A percentile compares a stretch with the other conserved stretches of the same genome.
phyloP scores from a whole-genome alignment of 2,329 filamentous ascomycete species.

The Stagonosporopsis vannaccii region DNA sequence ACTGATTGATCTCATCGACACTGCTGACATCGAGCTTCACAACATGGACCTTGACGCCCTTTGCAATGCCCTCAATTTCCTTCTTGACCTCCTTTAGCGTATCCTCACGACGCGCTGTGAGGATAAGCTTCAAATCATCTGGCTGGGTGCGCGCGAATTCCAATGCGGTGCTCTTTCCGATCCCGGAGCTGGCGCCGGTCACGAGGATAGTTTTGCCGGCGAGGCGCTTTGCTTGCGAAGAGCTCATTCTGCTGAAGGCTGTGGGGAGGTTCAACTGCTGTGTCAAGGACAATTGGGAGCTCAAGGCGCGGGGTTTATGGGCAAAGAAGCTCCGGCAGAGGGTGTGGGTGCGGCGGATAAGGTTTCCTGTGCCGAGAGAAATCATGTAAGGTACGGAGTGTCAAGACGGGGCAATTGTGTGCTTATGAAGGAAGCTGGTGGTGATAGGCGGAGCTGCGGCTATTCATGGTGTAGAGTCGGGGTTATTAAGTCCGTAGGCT shows the following conservation, averaged over 20 bases:
- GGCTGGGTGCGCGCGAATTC: constrained; percentile 91
- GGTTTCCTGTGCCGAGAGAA: constrained; percentile 11
- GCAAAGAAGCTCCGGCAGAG: constrained; percentile 3
- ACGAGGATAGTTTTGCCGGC: constrained; percentile 91
- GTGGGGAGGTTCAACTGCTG: constrained; percentile 16
- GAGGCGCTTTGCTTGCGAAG: constrained; percentile 77
- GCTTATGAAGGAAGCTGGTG: constrained; percentile 4
- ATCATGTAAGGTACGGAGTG: constrained; percentile 13
- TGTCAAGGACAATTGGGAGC: constrained; percentile 7
- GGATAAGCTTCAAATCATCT: constrained; percentile 78
- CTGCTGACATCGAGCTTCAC: constrained; percentile 89
- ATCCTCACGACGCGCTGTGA: constrained; percentile 88
- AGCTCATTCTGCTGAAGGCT: constrained; percentile 64
- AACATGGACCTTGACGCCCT: constrained; percentile 77
- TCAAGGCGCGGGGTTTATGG: constrained; percentile 6
- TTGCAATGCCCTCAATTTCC: constrained; percentile 77
- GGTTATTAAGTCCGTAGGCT: constrained; percentile 6
- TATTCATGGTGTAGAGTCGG: constrained; percentile 5
- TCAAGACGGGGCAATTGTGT: constrained; percentile 8
- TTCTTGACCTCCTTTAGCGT: constrained; percentile 76
- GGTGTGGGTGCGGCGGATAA: constrained; percentile 5
- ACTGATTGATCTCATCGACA: constrained; percentile 73
- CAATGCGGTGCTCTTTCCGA: constrained; percentile 81
- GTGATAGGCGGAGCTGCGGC: constrained; percentile 7
- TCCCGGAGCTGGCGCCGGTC: constrained; percentile 92